phyloP scores from a whole-genome alignment of 2,329 filamentous ascomycete genomes.

The Trichoderma sp. region DNA sequence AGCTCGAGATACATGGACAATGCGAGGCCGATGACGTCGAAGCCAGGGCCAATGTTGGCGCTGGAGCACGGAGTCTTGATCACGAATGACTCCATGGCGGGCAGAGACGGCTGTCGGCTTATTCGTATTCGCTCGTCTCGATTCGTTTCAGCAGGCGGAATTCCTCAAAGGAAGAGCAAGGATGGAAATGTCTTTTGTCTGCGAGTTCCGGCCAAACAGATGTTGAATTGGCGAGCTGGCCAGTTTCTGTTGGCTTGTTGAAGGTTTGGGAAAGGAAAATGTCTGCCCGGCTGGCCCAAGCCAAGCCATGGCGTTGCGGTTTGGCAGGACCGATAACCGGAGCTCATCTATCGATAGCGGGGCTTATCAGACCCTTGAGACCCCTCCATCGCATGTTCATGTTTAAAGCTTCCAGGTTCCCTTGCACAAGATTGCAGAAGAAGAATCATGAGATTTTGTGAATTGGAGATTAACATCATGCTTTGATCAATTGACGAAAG shows the following conservation, averaged over 20 bases:
- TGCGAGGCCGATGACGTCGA: constrained; percentile 95
- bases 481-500: background rate
- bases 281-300: background rate
- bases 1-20: constrained; percentile 93
- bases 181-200: background rate
- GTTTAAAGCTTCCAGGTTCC: background rate
- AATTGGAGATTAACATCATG: background rate
- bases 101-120: constrained; percentile 9
- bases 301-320: background rate
- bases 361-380: background rate
- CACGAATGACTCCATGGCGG: constrained; percentile 57
- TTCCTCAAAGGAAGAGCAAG: background rate
- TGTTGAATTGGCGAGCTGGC: constrained; percentile 1
- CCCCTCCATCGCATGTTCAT: background rate
- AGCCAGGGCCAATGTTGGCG: constrained; percentile 95
- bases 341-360: background rate
- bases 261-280: background rate
- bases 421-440: background rate
- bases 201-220: background rate
- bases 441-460: background rate
- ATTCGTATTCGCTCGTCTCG: background rate
- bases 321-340: constrained; percentile 10
- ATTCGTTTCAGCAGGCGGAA: background rate
- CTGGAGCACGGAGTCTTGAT: constrained; percentile 90
- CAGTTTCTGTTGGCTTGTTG: background rate